These are phyloP conservation scores for Elaphomyces granulatus DNA, from an alignment of 495 filamentous ascomycete species.

Conservation along the genomic window DNA sequence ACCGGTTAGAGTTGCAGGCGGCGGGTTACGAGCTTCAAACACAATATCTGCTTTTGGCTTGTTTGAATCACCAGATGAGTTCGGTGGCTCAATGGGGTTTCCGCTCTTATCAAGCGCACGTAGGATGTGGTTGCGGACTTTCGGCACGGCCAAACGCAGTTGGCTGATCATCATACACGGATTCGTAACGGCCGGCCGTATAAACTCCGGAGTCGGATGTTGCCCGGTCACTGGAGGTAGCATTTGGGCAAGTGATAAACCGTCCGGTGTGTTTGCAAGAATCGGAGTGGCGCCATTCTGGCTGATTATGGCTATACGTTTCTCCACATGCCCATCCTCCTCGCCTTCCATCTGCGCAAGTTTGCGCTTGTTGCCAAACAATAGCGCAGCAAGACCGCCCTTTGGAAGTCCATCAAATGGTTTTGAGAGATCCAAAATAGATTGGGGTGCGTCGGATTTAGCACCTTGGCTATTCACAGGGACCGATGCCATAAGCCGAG, in stretches of 20 bases:
- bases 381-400: constrained; percentile 68
- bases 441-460: constrained; percentile 61
- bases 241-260: constrained; percentile 50
- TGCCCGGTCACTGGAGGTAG: constrained; percentile 41
- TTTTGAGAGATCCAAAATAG: constrained; percentile 80
- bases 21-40: constrained; percentile 62
- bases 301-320: constrained; percentile 40
- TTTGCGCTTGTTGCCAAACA: constrained; percentile 90
- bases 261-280: constrained; percentile 60
- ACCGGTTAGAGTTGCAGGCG: constrained; percentile 39
- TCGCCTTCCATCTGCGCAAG: constrained; percentile 49
- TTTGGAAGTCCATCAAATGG: constrained; percentile 88
- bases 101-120: constrained; percentile 32
- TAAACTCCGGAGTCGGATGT: constrained; percentile 65
- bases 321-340: constrained; percentile 52
- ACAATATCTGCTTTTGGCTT: constrained; percentile 48
- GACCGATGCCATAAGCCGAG: constrained; percentile 61
- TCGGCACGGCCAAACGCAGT: constrained; percentile 78
- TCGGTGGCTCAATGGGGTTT: constrained; percentile 32
- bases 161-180: constrained; percentile 70
- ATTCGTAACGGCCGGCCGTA: constrained; percentile 75
- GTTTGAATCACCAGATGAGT: constrained; percentile 38
- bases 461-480: constrained; percentile 38
- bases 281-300: constrained; percentile 58
- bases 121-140: constrained; percentile 66